These are phyloP conservation scores for Fusarium burgessii DNA, from an alignment of 2,329 filamentous ascomycete genomes.

Conservation along the genomic window DNA sequence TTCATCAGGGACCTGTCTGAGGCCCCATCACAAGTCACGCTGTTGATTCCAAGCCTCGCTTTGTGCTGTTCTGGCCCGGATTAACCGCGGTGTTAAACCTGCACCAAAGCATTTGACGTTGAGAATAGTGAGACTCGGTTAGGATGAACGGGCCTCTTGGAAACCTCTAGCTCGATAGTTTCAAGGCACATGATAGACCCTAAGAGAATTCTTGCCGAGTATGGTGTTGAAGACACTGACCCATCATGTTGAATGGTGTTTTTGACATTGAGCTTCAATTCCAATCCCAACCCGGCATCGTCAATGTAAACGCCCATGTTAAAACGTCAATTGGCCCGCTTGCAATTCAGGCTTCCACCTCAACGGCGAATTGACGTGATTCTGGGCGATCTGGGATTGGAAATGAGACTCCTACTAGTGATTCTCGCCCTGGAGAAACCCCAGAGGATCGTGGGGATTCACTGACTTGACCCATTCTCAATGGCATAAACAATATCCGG, in stretches of 20 bases:
- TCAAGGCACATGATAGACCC: conserved; percentile 39
- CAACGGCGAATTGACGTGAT: conserved; percentile 39
- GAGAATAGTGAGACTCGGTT: conserved; percentile 15
- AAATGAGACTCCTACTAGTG: conserved; percentile 37
- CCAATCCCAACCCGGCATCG: conserved; percentile 26
- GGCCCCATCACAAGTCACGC: conserved; percentile 44
- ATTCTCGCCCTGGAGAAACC: conserved; percentile 27
- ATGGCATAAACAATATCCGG: conserved; percentile 31
- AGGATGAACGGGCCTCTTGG: conserved; percentile 29
- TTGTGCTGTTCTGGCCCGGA: conserved; percentile 40
- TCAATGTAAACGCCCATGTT: conserved; percentile 7
- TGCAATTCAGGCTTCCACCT: conserved; percentile 24
- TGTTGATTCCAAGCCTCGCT: conserved; percentile 40
- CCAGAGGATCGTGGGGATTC: conserved; percentile 28
- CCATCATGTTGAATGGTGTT: conserved; percentile 9
- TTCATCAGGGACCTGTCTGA: conserved; percentile 41
- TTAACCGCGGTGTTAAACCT: conserved; percentile 40
- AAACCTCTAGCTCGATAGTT: conserved; percentile 14
- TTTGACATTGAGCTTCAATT: conserved; percentile 29
- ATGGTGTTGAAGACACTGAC: conserved; percentile 13
- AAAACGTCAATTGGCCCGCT: conserved; percentile 36
- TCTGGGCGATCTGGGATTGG: conserved; percentile 32
- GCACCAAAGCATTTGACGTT: conserved; percentile 19
- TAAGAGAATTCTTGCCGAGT: conserved; percentile 21
- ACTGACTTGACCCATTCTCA: conserved; percentile 35